These are phyloP conservation scores for Haberlea rhodopensis DNA, from an alignment of 257 asterid genomes.

Conservation along the genomic window DNA sequence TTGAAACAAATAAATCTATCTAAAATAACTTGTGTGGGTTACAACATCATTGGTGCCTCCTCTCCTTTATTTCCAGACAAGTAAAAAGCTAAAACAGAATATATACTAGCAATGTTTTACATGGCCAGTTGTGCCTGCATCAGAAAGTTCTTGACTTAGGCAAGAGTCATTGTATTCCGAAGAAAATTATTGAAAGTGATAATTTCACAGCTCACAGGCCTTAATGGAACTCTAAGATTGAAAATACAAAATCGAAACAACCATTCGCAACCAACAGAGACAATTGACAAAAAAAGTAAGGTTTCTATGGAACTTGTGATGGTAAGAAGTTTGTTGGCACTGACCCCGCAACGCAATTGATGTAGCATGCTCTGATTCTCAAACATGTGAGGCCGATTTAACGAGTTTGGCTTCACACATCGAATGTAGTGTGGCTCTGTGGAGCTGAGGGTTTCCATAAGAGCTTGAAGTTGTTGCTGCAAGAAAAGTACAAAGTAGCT, in stretches of 20 bases:
- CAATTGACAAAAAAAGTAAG: constrained; percentile 17
- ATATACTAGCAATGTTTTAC: background rate
- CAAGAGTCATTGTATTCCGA: background rate
- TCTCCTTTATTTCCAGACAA: background rate
- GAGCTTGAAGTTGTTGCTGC: constrained; percentile 99
- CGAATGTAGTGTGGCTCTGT: constrained; percentile 98
- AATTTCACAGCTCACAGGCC: background rate
- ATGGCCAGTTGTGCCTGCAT: background rate
- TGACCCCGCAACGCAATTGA: constrained; percentile 99
- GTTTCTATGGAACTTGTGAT: constrained; percentile 16
- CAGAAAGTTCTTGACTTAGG: constrained; percentile 1
- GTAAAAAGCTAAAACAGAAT: background rate
- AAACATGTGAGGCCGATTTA: constrained; percentile 80
- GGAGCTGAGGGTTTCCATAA: constrained; percentile 94
- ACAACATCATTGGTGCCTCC: constrained; percentile 11
- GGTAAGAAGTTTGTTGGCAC: constrained; percentile 31
- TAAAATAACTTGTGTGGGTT: background rate
- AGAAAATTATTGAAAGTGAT: constrained; percentile 13
- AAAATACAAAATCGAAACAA: constrained; percentile 2
- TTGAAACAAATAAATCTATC: background rate
- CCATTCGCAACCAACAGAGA: constrained; percentile 25
- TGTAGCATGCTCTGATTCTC: constrained; percentile 90
- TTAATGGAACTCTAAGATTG: constrained; percentile 12
- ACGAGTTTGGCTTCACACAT: constrained; percentile 97
- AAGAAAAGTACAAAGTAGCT: constrained; percentile 29